Base-by-base conservation (phyloP, 106 monocot species). In the Posidonia australis region DNA sequence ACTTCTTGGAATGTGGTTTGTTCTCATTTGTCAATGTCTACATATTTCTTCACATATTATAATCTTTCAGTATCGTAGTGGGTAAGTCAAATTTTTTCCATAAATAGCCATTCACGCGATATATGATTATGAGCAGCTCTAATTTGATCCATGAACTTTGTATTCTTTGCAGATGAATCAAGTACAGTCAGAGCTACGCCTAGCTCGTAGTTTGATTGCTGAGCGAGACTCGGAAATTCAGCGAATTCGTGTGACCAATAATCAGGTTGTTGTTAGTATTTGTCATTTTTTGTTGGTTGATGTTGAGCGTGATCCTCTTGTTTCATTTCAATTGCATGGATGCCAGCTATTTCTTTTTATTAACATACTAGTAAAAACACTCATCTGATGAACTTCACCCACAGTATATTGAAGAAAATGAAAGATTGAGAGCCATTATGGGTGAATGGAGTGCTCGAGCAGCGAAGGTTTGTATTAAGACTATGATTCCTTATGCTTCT, bases 381-480 rank as follows among this genome's bases (percentile, higher is more conserved):
- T 17, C 10, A 4, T 25, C 6, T 60, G 27, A 57, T 70, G 65
- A 28, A 25, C 43, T 56, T 19, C 51, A 14, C 9, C 67, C 61
- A 69, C 65, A 96, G 96, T 96, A 96, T 75, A 70, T 96, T 16
- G 84, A 90, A 77, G 96, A 96, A 70, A 90, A 96, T 66, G 90
- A 96, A 72, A 90, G 96, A 65, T 64, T 96, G 12, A 84, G 90
- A 87, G 90, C 76, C 20, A 96, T 96, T 70, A 73, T 96, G 51
- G 76, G 80, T 47, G 96, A 96, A 83, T 96, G 96, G 96, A 96
- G 96, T 62, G 78, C 90, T 76, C 72, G 90, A 78, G 84, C 90
- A 56, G 96, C 96, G 11, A 90, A 96, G 96, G 96, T 96, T 78
- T 36, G 54, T 62, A 28, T 47, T 46, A 5, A 64, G 42, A 23